Evolutionary conservation across 2,329 filamentous ascomycete genomes (phyloP).

Genomic region (Pseudogymnoascus sp.): DNA sequence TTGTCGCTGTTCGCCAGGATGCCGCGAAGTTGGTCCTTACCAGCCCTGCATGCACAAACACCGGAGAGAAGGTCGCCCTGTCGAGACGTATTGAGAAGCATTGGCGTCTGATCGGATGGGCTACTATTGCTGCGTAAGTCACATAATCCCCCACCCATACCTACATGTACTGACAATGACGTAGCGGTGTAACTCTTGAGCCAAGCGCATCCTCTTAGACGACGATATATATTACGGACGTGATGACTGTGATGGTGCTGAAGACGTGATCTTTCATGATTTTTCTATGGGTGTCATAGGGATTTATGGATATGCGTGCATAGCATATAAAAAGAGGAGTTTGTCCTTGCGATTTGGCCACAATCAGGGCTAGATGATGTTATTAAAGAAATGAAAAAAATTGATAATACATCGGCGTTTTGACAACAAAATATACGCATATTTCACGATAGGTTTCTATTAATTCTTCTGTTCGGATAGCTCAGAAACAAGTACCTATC

Average conservation of each 20-base stretch:
- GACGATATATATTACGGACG: slow-evolving; percentile 3
- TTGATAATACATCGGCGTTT: not conserved
- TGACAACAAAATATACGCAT: not conserved
- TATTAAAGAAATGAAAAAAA: slow-evolving; percentile 7
- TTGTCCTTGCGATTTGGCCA: slow-evolving; percentile 8
- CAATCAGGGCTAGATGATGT: slow-evolving; percentile 7
- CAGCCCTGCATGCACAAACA: slow-evolving; percentile 89
- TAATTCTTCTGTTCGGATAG: not conserved
- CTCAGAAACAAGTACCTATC: not conserved
- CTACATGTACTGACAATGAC: slow-evolving; percentile 14
- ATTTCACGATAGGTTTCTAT: not conserved
- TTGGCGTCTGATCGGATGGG: slow-evolving; percentile 93
- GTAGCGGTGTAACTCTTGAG: slow-evolving; percentile 28
- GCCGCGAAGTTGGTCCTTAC: slow-evolving; percentile 91
- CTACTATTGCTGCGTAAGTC: slow-evolving; percentile 64
- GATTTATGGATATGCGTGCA: slow-evolving; percentile 9
- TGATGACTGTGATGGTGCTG: slow-evolving; percentile 9
- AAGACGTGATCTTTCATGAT: slow-evolving; percentile 9
- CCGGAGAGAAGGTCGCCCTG: slow-evolving; percentile 96
- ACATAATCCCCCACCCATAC: not conserved
- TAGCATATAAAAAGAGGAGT: slow-evolving; percentile 10
- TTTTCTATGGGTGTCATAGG: slow-evolving; percentile 10
- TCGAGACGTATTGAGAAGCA: slow-evolving; percentile 98
- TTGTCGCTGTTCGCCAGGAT: slow-evolving; percentile 94
- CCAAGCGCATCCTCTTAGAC: slow-evolving; percentile 24